Conservation (phyloP, 148 eudicot genomes). For the Diospyros kaki region DNA sequence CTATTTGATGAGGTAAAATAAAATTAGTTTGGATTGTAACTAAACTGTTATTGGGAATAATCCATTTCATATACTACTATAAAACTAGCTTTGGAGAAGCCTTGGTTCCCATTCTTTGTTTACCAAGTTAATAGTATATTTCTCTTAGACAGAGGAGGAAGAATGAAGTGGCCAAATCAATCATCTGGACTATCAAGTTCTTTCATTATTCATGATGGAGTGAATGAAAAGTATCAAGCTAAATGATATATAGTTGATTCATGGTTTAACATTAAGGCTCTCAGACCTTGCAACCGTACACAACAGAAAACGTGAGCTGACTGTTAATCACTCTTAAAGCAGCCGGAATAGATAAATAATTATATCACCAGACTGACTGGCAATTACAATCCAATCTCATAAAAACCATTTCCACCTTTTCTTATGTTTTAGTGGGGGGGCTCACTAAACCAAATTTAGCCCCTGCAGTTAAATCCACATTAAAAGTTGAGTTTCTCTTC, state of each 20-base stretch:
- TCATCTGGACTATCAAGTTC: too few species aligned
- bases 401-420: neutral
- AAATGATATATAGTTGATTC: neutral
- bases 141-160: too few species aligned
- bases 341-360: neutral
- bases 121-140: too few species aligned
- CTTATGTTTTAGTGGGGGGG: neutral
- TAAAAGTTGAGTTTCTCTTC: too few species aligned
- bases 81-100: too few species aligned
- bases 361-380: neutral
- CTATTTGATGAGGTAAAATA: too few species aligned
- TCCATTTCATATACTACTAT: too few species aligned
- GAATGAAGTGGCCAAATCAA: too few species aligned
- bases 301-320: neutral
- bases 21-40: too few species aligned
- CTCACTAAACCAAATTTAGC: too few species aligned
- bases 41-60: too few species aligned
- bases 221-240: neutral
- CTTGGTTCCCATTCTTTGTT: too few species aligned
- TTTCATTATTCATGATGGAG: neutral
- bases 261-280: neutral
- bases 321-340: conserved; percentile 2
- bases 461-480: neutral
- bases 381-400: neutral
- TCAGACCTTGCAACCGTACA: neutral